These are phyloP conservation scores for Hermanozyma aechmeae DNA, from an alignment of 805 yeast genomes.

Conservation along the genomic window DNA sequence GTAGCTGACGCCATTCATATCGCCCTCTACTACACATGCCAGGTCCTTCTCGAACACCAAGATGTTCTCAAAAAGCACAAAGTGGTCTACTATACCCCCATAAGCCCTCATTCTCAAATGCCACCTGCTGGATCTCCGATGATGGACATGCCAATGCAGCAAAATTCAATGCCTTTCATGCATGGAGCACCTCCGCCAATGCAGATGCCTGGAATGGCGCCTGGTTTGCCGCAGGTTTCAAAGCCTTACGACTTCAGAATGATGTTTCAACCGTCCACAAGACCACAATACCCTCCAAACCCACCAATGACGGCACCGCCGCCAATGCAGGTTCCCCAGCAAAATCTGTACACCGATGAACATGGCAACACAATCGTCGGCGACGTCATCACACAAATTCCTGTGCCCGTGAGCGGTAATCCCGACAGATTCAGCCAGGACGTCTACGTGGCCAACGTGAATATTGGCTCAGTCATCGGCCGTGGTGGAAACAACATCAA, in stretches of 20 bases:
- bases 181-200: constrained; percentile 7
- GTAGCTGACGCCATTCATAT: constrained; percentile 84
- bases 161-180: constrained; percentile 8
- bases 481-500: constrained; percentile 77
- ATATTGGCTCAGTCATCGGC: constrained; percentile 80
- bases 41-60: constrained; percentile 54
- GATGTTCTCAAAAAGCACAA: constrained; percentile 44
- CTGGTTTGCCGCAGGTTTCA: constrained; percentile 5
- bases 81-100: constrained; percentile 51
- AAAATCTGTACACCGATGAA: constrained; percentile 31
- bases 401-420: constrained; percentile 20
- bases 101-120: constrained; percentile 14
- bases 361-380: constrained; percentile 35
- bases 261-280: constrained; percentile 31
- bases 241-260: constrained; percentile 27
- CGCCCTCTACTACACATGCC: constrained; percentile 67
- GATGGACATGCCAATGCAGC: constrained; percentile 12
- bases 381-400: constrained; percentile 32
- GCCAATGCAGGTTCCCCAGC: constrained; percentile 13
- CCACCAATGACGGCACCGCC: not conserved
- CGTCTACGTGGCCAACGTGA: constrained; percentile 64
- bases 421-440: constrained; percentile 58
- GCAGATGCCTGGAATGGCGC: constrained; percentile 4
- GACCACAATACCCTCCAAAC: constrained; percentile 16
- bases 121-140: constrained; percentile 4